Conservation (phyloP, 805 yeast genomes). For the Vanderwaltozyma yarrowii region DNA sequence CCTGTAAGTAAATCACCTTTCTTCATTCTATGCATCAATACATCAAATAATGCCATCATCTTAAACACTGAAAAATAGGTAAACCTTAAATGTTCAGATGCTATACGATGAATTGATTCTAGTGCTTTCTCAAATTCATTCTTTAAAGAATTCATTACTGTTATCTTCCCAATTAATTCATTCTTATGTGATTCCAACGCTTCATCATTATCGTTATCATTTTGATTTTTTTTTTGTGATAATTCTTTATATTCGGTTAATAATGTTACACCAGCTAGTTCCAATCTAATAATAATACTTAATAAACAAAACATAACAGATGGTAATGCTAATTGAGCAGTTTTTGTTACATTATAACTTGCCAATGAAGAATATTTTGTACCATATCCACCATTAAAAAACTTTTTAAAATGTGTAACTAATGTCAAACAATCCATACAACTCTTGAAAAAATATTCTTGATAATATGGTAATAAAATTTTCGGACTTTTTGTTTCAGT, state of each 20-base stretch:
- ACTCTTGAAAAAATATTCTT: constrained; percentile 13
- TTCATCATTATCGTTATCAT: neutral
- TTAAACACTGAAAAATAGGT: constrained; percentile 26
- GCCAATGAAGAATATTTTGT: constrained; percentile 12
- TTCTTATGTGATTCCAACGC: neutral
- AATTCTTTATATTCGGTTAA: constrained; percentile 10
- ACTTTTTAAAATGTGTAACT: constrained; percentile 15
- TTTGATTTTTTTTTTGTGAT: constrained; percentile 1
- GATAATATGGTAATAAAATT: constrained; percentile 12
- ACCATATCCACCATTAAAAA: constrained; percentile 16
- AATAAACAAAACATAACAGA: constrained; percentile 18
- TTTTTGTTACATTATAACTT: constrained; percentile 18
- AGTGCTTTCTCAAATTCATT: constrained; percentile 17
- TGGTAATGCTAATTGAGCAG: constrained; percentile 21
- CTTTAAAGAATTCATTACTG: constrained; percentile 14
- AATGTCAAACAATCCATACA: constrained; percentile 13
- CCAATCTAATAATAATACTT: constrained; percentile 20
- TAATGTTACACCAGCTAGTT: constrained; percentile 15
- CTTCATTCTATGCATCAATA: constrained; percentile 20
- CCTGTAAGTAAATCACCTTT: constrained; percentile 22
- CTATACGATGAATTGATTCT: constrained; percentile 15
- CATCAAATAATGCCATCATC: constrained; percentile 23
- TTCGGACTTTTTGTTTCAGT: neutral
- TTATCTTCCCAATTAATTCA: constrained; percentile 12
- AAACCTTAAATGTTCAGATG: constrained; percentile 22